These are phyloP conservation scores for Diaporthe amygdali DNA, from an alignment of 2,329 filamentous ascomycete genomes.

Conservation along the genomic window DNA sequence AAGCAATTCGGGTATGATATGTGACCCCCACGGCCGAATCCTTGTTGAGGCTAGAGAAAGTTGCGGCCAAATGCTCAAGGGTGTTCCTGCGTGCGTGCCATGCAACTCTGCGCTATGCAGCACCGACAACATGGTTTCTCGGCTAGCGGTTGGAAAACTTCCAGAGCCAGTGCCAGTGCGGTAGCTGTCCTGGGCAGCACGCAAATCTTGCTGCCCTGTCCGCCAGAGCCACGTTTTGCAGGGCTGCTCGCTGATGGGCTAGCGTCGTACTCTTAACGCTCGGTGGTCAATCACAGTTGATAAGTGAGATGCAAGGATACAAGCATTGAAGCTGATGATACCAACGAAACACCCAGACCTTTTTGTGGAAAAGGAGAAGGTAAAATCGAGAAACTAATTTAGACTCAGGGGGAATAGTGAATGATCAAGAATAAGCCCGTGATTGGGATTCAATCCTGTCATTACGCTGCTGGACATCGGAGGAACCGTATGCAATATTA, in stretches of 20 bases:
- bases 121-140: conserved; percentile 13
- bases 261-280: neutral
- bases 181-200: neutral
- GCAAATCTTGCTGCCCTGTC: neutral
- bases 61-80: conserved; percentile 14
- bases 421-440: neutral
- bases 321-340: neutral
- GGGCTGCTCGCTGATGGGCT: neutral
- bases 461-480: neutral
- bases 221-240: neutral
- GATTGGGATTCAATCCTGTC: neutral
- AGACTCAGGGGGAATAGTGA: neutral
- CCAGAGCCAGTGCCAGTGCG: neutral
- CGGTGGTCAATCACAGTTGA: neutral
- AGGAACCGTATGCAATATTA: neutral
- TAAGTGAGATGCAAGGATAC: neutral
- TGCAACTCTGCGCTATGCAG: neutral
- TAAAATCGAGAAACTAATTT: neutral
- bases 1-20: conserved; percentile 6
- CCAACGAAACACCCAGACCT: too few species aligned
- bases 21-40: conserved; percentile 24
- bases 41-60: conserved; percentile 25
- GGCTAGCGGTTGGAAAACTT: neutral
- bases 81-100: conserved; percentile 15
- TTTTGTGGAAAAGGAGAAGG: neutral